A percentile compares a stretch with the other conserved stretches of the same genome.
Conservation (phyloP, 2,329 filamentous ascomycete species). For the Diaporthe humulicola region DNA sequence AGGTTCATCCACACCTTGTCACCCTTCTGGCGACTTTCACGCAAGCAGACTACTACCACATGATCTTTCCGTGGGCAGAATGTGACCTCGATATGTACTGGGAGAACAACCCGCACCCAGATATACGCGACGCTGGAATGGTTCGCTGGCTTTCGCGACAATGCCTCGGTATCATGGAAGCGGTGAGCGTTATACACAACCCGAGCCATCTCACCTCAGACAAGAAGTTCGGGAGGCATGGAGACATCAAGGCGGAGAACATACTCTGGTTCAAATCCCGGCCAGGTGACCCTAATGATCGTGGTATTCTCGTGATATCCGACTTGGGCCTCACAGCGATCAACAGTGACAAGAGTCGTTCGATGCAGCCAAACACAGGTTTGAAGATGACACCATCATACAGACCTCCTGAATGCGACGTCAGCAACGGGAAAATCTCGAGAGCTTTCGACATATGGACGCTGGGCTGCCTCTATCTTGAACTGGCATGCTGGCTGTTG, state of each 20-base stretch:
- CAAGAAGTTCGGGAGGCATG: slow-evolving; percentile 36
- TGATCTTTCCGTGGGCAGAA: slow-evolving; percentile 34
- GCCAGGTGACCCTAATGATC: neutral
- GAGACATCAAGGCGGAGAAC: slow-evolving; percentile 45
- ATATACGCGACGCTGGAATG: neutral
- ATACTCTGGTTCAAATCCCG: slow-evolving; percentile 41
- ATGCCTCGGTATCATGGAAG: slow-evolving; percentile 28
- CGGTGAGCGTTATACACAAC: slow-evolving; percentile 28
- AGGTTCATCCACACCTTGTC: slow-evolving; percentile 24
- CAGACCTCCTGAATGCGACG: slow-evolving; percentile 36
- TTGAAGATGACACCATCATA: slow-evolving; percentile 31
- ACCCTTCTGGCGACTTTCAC: slow-evolving; percentile 26
- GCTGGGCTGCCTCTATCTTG: slow-evolving; percentile 47
- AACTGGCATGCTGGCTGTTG: slow-evolving; percentile 48
- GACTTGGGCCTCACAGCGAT: slow-evolving; percentile 37
- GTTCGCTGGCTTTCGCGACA: slow-evolving; percentile 30
- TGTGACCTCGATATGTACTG: slow-evolving; percentile 24
- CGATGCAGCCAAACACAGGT: slow-evolving; percentile 21
- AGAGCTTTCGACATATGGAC: slow-evolving; percentile 47
- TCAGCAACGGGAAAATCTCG: slow-evolving; percentile 10
- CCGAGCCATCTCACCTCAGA: neutral
- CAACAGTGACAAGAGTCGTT: slow-evolving; percentile 27
- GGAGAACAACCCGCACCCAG: neutral
- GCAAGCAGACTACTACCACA: neutral
- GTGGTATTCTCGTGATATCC: slow-evolving; percentile 31